These are phyloP conservation scores for Cadophora luteo-olivacea DNA, from an alignment of 2,329 filamentous ascomycete genomes.

Conservation along the genomic window DNA sequence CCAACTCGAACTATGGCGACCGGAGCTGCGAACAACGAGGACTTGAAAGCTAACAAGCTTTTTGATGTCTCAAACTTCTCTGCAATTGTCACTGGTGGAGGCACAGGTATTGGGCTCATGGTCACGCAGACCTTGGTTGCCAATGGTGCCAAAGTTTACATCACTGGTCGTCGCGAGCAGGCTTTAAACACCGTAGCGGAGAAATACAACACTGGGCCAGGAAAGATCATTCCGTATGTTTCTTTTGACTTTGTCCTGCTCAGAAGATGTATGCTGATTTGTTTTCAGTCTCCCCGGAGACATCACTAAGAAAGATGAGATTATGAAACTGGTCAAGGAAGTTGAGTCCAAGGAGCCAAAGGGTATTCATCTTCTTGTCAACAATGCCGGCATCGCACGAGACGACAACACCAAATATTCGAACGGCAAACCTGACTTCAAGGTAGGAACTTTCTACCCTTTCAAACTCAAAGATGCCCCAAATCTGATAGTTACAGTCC, in stretches of 20 bases:
- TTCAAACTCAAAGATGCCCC: background rate
- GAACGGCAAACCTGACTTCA: conserved; percentile 54
- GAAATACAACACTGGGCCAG: conserved; percentile 57
- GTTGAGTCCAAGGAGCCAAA: conserved; percentile 59
- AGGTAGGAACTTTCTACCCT: conserved; percentile 34
- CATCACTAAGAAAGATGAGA: conserved; percentile 63
- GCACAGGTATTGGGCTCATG: conserved; percentile 42
- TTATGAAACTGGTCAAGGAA: conserved; percentile 58
- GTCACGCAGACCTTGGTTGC: conserved; percentile 40
- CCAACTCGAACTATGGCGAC: conserved; percentile 30
- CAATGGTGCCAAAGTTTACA: conserved; percentile 44
- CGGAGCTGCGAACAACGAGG: conserved; percentile 28
- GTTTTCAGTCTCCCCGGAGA: conserved; percentile 54
- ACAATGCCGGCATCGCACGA: conserved; percentile 62
- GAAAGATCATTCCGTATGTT: conserved; percentile 41
- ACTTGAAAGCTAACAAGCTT: conserved; percentile 37
- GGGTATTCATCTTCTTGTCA: conserved; percentile 63
- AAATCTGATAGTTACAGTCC: conserved; percentile 21
- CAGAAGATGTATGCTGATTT: background rate
- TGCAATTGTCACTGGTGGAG: conserved; percentile 34
- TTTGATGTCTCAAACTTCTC: conserved; percentile 34
- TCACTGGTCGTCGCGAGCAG: conserved; percentile 38
- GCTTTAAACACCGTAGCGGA: conserved; percentile 45
- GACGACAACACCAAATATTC: conserved; percentile 59
- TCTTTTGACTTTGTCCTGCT: background rate